phyloP scores from a whole-genome alignment of 139 green algal species.

The Raphidocelis subcapitata region DNA sequence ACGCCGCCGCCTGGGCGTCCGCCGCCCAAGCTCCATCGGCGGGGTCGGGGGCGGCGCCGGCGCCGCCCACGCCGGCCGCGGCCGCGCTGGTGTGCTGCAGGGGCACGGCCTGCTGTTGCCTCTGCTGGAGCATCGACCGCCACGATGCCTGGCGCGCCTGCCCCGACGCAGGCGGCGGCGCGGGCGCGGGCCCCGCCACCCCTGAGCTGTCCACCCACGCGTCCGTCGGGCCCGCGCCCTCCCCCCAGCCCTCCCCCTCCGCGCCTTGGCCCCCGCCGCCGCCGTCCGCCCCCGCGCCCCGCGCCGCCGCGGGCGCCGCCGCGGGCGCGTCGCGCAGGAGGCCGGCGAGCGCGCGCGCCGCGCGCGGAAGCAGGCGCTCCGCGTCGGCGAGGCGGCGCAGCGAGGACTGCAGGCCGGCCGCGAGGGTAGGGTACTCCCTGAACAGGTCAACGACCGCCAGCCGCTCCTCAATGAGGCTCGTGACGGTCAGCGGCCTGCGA shows the following conservation, averaged over 20 bases:
- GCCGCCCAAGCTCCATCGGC: constrained; percentile 12
- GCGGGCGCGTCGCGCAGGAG: constrained; percentile 7
- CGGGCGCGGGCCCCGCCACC: too few species aligned
- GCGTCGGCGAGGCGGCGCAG: constrained; percentile 29
- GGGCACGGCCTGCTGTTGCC: too few species aligned
- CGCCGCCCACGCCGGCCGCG: not conserved
- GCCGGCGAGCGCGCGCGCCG: constrained; percentile 13
- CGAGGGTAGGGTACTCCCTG: not conserved
- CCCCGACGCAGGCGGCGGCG: not conserved
- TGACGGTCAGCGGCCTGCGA: constrained; percentile 30
- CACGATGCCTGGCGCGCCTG: not conserved
- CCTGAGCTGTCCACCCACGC: too few species aligned
- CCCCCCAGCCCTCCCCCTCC: too few species aligned
- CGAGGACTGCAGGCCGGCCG: constrained; percentile 14
- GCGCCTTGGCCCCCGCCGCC: too few species aligned
- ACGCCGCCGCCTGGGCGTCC: not conserved
- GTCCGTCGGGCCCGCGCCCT: too few species aligned
- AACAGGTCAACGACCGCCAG: constrained; percentile 37
- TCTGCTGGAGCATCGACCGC: not conserved
- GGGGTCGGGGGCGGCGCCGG: not conserved
- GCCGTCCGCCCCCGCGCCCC: too few species aligned
- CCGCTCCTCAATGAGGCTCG: constrained; percentile 32
- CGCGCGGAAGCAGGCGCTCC: constrained; percentile 42
- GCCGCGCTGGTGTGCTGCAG: not conserved
- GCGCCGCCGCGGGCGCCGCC: too few species aligned